These are phyloP conservation scores for Lachancea dasiensis DNA, from an alignment of 805 yeast genomes.

Conservation along the genomic window DNA sequence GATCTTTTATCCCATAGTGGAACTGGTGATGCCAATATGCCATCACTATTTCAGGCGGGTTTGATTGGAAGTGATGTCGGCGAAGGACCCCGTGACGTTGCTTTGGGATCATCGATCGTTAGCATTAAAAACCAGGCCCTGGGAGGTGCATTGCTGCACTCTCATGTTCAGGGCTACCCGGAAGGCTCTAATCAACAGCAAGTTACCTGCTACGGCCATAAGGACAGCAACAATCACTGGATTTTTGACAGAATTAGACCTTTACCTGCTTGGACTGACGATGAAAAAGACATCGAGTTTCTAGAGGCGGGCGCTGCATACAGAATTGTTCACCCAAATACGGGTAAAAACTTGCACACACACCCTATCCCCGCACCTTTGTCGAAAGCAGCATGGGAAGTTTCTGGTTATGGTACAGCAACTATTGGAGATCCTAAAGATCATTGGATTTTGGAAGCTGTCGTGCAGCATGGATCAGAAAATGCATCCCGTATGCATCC, in stretches of 20 bases:
- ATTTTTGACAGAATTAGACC: slow-evolving; percentile 55
- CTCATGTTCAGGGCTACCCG: slow-evolving; percentile 82
- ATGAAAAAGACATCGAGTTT: slow-evolving; percentile 29
- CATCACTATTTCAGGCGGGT: slow-evolving; percentile 76
- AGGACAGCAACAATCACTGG: slow-evolving; percentile 86
- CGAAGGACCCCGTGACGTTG: slow-evolving; percentile 65
- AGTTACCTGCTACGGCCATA: slow-evolving; percentile 84
- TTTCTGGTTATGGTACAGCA: slow-evolving; percentile 76
- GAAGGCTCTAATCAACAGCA: slow-evolving; percentile 94
- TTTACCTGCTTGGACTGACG: slow-evolving; percentile 23
- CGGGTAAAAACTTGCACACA: slow-evolving; percentile 76
- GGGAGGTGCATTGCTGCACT: slow-evolving; percentile 75
- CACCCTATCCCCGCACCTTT: slow-evolving; percentile 76
- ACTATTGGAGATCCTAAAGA: slow-evolving; percentile 73
- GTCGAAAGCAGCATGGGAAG: slow-evolving; percentile 64
- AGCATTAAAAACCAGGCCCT: slow-evolving; percentile 58
- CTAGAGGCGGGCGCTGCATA: slow-evolving; percentile 60
- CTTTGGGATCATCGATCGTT: slow-evolving; percentile 49
- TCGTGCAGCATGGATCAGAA: slow-evolving; percentile 54
- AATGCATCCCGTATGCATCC: slow-evolving; percentile 55
- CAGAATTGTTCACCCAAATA: slow-evolving; percentile 62
- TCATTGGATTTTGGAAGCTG: slow-evolving; percentile 86
- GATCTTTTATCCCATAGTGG: slow-evolving; percentile 69
- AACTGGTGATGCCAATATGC: slow-evolving; percentile 75
- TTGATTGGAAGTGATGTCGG: slow-evolving; percentile 59